Base-by-base conservation (phyloP, 208 protist species). In the Angomonas ambiguus region DNA sequence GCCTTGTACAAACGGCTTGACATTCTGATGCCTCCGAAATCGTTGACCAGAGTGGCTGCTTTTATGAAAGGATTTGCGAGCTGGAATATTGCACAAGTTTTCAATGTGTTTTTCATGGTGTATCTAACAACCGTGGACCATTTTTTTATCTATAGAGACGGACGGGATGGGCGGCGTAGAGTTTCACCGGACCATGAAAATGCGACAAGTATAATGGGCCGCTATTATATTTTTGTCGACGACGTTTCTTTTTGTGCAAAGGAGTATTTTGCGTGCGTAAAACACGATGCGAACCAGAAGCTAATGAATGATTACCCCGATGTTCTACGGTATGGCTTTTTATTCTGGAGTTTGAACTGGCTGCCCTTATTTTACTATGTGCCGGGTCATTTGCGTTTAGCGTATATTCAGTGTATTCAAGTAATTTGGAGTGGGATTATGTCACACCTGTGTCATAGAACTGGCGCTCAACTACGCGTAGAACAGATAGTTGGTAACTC, bases 341-440 rank as follows among this genome's bases (percentile, higher is more conserved):
- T 81, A 0, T 92, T 91, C 41, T 92, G 88, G 88, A 70, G 78
- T 1, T 18, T 83, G 13, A 91, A 94, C 67, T 91, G 86, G 82
- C 59, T 92, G 0, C 79, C 85, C 11, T 78, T 95, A 71, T 93
- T 95, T 65, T 93, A 92, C 72, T 93, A 83, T 67, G 85, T 95
- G 28, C 80, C 84, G 6, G 51, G 74, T 3, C 84, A 93, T 67
- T 88, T 93, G 42, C 74, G 89, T 2, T 76, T 91, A 24, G 74
- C 87, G 1, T 94, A 92, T 70, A 74, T 71, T 5, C 80, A 79
- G 10, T 58, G 51, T 5, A 32, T 91, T 30, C 78, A 91, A 67
- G 77, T 92, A 28, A 64, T 84, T 51, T 94, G 85, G 88, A 88
- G 79, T 61, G 82, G 79, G 1, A 77, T 92, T 53, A 88, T 91